Base-by-base conservation (phyloP, 495 filamentous ascomycete genomes). In the Parmelia sp. region DNA sequence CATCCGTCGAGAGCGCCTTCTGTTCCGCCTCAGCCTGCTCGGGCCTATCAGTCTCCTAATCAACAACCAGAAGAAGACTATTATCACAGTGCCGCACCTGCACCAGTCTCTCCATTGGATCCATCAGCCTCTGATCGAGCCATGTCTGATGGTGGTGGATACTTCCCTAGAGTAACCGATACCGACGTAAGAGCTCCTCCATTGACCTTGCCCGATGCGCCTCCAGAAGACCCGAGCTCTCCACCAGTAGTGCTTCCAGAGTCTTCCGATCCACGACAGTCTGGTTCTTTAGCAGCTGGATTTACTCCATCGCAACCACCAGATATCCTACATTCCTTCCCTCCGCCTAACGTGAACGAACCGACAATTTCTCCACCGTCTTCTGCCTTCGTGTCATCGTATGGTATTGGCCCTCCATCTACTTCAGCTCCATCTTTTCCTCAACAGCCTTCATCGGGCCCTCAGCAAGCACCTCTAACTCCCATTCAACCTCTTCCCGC, bases 1-100 rank as follows among this genome's bases (percentile, higher is more conserved):
- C 74, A 84, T 67, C 77, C 82, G 44, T 86, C 84, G 25, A 71
- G 74, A 63, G 71, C 77, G 37, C 73, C 80, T 21, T 81, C 79
- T 23, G 56, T 74, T 27, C 72, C 73, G 21, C 68, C 33, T 4
- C 47, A 39, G 21, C 60, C 78, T 70, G 1, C 57, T 72, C 74
- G 66, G 70, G 70, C 57, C 73, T 68, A 58, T 68, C 56, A 57
- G 61, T 64, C 59, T 9, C 44, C 65, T 61, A 37, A 33, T 61
- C 42, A 63, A 33, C 40, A 57, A 11, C 39, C 31, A 45, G 66
- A 33, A n/a, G 71, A 72, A 35, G 61, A 68, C 21, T 72, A 68
- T 62, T 71, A 69, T 65, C 64, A 64, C 36, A 56, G 57, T 65
- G 59, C 65, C 39, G 57, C 67, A 25, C 63, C 70, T 58, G 66